phyloP scores from a whole-genome alignment of 2,329 filamentous ascomycete genomes.

The Botrytis fragariae region DNA sequence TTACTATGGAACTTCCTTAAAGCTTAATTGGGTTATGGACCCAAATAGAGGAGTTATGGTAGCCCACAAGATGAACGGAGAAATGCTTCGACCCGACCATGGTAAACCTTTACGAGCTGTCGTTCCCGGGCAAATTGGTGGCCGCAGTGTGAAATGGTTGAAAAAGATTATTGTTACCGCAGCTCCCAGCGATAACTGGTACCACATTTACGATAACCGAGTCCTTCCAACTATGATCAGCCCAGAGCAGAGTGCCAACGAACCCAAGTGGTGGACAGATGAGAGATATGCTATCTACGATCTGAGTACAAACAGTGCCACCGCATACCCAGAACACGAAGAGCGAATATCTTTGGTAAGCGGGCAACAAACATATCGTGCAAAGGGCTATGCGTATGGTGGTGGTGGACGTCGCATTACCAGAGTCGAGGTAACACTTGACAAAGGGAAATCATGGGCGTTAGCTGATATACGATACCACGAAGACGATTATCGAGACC shows the following conservation, averaged over 20 bases:
- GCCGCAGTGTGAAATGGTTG: constrained; percentile 90
- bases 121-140: constrained; percentile 88
- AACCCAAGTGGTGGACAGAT: constrained; percentile 79
- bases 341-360: constrained; percentile 57
- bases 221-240: constrained; percentile 84
- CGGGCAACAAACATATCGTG: constrained; percentile 55
- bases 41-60: constrained; percentile 80
- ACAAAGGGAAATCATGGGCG: constrained; percentile 78
- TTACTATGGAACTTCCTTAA: constrained; percentile 83
- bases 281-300: constrained; percentile 93
- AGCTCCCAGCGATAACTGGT: constrained; percentile 85
- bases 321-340: constrained; percentile 75
- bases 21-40: constrained; percentile 85
- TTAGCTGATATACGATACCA: constrained; percentile 77
- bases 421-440: constrained; percentile 77
- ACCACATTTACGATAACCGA: constrained; percentile 90
- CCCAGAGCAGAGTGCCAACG: constrained; percentile 73
- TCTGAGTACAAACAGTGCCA: constrained; percentile 81
- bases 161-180: constrained; percentile 76
- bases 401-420: constrained; percentile 84
- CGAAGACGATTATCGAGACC: constrained; percentile 77
- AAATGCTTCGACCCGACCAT: constrained; percentile 76
- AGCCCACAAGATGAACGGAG: constrained; percentile 88
- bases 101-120: constrained; percentile 79
- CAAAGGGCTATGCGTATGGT: constrained; percentile 82